Evolutionary conservation across 1,139 yeast genomes (phyloP).

Genomic region (Pichia kudriavzevii): DNA sequence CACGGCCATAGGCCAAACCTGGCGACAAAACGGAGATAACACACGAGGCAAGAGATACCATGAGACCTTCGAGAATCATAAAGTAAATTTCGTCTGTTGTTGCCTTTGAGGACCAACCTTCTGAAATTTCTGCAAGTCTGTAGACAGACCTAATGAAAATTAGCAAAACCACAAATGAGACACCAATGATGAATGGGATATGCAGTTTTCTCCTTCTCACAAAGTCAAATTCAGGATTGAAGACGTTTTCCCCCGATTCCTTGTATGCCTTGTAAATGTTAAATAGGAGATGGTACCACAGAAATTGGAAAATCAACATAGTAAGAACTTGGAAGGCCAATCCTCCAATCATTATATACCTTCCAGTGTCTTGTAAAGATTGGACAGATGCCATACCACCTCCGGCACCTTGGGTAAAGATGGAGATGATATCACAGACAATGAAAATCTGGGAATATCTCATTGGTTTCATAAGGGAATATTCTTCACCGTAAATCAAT

Average conservation of each 20-base stretch:
- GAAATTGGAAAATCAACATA: slow-evolving; percentile 53
- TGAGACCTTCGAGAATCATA: slow-evolving; percentile 68
- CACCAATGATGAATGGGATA: slow-evolving; percentile 42
- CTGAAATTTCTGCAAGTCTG: slow-evolving; percentile 69
- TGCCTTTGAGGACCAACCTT: slow-evolving; percentile 71
- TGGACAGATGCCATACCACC: slow-evolving; percentile 69
- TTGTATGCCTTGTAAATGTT: slow-evolving; percentile 34
- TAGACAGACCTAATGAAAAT: slow-evolving; percentile 71
- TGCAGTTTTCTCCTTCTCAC: slow-evolving; percentile 39
- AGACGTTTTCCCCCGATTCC: slow-evolving; percentile 19
- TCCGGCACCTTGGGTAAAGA: slow-evolving; percentile 74
- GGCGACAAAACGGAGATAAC: slow-evolving; percentile 57
- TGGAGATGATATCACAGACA: slow-evolving; percentile 34
- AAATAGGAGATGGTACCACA: slow-evolving; percentile 49
- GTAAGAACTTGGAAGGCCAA: slow-evolving; percentile 70
- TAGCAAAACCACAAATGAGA: slow-evolving; percentile 47
- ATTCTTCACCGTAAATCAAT: slow-evolving; percentile 58
- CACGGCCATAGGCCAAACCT: slow-evolving; percentile 44
- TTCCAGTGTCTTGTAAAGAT: slow-evolving; percentile 41
- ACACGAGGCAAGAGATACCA: slow-evolving; percentile 46
- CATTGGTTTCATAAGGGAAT: slow-evolving; percentile 63
- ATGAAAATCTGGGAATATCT: slow-evolving; percentile 56
- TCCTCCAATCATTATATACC: slow-evolving; percentile 77
- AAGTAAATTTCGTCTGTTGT: slow-evolving; percentile 66
- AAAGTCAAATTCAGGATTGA: slow-evolving; percentile 34